Base-by-base conservation (phyloP, 2,329 filamentous ascomycete species). In the Apiospora arundinis region DNA sequence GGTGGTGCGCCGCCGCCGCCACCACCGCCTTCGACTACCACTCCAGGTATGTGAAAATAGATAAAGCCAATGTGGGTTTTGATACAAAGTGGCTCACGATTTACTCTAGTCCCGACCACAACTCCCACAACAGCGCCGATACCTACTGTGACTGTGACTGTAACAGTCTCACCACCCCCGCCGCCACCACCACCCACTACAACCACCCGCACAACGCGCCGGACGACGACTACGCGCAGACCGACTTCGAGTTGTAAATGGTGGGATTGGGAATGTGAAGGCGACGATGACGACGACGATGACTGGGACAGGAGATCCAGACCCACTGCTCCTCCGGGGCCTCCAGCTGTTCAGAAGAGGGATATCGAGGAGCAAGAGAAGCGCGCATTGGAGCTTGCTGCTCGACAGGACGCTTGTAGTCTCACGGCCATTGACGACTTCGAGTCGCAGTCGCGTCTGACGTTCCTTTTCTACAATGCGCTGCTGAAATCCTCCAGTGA, bases 381-480 rank as follows among this genome's bases (percentile, higher is more conserved):
- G 11, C 49, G 25, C 14, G 25, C 12, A 16, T 32, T 18, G 49
- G 49, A 32, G 21, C 7, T 63, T 40, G 56, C 32, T 40, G 4
- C 32, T 28, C 56, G 56, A 16, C 46, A 63, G 21, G 68, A 63
- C 9, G 42, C n/a, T 2, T 70, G 68, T 12, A 65, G 68, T 25
- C 23, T 32, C 5, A 16, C 87, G 6, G 76, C 88, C 25, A 83
- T 91, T 69, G 89, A 91, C 73, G 89, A 91, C 80, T 91, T 87
- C 84, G 83, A 83, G 69, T 90, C 89, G 9, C 89, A 91, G 77
- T 91, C 89, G 8, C 87, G 89, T 44, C 79, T 91, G 68, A 89
- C 87, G 0, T 91, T 91, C 78, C 79, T 91, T 18, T 87, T 83
- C 76, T 90, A 91, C 81, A 91, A 91, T 76, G 83, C 89, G 48